phyloP scores from a whole-genome alignment of 768 basidiomycete genomes.

The Sporobolomyces roseus region DNA sequence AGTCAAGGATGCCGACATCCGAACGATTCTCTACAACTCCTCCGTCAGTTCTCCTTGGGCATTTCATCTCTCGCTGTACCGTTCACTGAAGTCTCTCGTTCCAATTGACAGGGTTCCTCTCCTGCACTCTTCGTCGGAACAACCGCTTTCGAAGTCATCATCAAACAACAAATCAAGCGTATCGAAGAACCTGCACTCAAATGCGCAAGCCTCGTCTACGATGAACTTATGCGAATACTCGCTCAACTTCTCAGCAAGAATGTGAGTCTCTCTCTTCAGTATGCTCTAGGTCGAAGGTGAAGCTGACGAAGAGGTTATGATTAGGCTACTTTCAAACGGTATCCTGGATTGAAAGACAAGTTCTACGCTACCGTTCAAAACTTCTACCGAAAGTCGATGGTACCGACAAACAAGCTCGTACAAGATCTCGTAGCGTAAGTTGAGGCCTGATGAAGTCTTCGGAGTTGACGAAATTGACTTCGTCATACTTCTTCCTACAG shows the following conservation, averaged over 20 bases:
- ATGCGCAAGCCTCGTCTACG: conserved; percentile 92
- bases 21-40: conserved; percentile 93
- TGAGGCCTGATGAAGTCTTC: too few relatives aligned
- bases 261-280: conserved; percentile 54
- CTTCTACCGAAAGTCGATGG: conserved; percentile 93
- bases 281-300: not conserved
- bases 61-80: not conserved
- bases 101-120: conserved; percentile 63
- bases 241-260: conserved; percentile 85
- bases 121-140: conserved; percentile 96
- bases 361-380: conserved; percentile 94
- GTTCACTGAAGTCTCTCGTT: too few relatives aligned
- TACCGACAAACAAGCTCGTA: conserved; percentile 90
- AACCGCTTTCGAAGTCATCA: conserved; percentile 94
- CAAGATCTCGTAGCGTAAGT: conserved; percentile 83
- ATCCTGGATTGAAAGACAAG: conserved; percentile 90
- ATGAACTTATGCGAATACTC: conserved; percentile 93
- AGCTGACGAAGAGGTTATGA: not conserved
- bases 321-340: conserved; percentile 92
- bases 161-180: conserved; percentile 97
- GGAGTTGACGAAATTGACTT: too few relatives aligned
- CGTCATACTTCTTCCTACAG: too few relatives aligned
- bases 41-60: conserved; percentile 57
- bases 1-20: conserved; percentile 96
- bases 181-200: conserved; percentile 89